phyloP scores from a whole-genome alignment of 2,329 filamentous ascomycete genomes.

The Aspergillus sp. region DNA sequence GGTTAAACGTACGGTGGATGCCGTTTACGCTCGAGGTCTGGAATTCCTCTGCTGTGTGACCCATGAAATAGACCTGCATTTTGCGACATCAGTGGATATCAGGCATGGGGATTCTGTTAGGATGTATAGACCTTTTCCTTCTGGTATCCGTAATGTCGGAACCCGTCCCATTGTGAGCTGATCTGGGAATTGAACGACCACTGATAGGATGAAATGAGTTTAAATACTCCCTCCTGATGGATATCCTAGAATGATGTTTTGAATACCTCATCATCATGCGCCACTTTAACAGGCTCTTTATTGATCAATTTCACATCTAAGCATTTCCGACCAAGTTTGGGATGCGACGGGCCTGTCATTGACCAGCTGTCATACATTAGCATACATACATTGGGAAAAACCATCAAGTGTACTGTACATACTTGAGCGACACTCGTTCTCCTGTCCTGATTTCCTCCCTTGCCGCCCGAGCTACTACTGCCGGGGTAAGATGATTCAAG shows the following conservation, averaged over 20 bases:
- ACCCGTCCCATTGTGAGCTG: conserved; percentile 27
- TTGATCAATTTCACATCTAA: not conserved
- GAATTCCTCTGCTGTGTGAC: not conserved
- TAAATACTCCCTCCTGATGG: too few relatives aligned
- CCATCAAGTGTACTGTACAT: not conserved
- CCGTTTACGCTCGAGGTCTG: not conserved
- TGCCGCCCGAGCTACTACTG: conserved; percentile 42
- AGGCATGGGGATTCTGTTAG: too few relatives aligned
- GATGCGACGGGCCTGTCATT: not conserved
- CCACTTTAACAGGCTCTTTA: not conserved
- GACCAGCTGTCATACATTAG: not conserved
- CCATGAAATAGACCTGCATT: not conserved
- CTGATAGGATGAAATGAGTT: conserved; percentile 1
- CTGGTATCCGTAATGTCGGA: conserved; percentile 23
- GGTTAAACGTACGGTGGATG: not conserved
- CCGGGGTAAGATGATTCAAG: conserved; percentile 53
- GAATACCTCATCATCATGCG: not conserved
- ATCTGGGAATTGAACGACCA: conserved; percentile 24
- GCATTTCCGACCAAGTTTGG: not conserved
- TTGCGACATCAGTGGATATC: too few relatives aligned
- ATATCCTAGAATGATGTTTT: too few relatives aligned
- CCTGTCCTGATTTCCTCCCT: conserved; percentile 41
- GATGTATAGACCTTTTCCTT: not conserved
- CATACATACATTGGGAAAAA: not conserved
- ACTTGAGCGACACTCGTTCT: conserved; percentile 22